Percentiles rank a stretch among this genome's conserved stretches.
These are phyloP conservation scores for Novymonas esmeraldas DNA, from an alignment of 208 protist genomes.

Conservation along the genomic window DNA sequence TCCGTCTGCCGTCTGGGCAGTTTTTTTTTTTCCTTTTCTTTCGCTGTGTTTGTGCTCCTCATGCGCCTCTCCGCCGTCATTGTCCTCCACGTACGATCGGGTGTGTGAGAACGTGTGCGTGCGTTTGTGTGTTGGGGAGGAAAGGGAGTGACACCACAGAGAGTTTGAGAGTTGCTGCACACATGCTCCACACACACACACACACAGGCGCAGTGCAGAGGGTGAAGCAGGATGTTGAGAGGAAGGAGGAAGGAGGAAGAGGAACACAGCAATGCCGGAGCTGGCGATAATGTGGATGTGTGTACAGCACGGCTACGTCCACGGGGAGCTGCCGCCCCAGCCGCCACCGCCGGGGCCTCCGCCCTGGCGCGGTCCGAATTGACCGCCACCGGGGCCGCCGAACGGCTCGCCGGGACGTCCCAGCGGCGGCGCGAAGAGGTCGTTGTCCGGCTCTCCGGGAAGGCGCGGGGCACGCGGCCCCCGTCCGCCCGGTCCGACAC, in stretches of 20 bases:
- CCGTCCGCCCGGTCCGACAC: conserved; percentile 9
- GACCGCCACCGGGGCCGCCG: conserved; percentile 57
- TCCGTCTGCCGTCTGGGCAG: too few species aligned
- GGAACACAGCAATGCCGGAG: too few species aligned
- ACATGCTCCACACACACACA: background rate
- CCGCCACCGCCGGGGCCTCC: conserved; percentile 11
- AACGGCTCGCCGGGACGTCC: conserved; percentile 35
- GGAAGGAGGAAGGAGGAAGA: too few species aligned
- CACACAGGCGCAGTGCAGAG: background rate
- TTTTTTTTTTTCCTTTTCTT: too few species aligned
- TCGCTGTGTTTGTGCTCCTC: too few species aligned
- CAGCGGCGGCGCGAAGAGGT: conserved; percentile 61
- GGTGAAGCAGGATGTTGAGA: background rate
- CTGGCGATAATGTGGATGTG: too few species aligned
- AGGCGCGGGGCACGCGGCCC: conserved; percentile 32
- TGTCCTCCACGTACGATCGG: too few species aligned
- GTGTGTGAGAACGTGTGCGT: too few species aligned
- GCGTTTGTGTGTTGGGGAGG: too few species aligned
- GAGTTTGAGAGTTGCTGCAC: too few species aligned
- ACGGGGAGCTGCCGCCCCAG: conserved; percentile 22
- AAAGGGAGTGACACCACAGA: too few species aligned
- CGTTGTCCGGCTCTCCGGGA: conserved; percentile 81
- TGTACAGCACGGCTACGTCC: conserved; percentile 7
- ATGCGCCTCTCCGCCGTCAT: too few species aligned
- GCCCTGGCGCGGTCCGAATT: conserved; percentile 43